Conservation (phyloP, 441 rosid genomes). For the Mallotus japonicus region DNA sequence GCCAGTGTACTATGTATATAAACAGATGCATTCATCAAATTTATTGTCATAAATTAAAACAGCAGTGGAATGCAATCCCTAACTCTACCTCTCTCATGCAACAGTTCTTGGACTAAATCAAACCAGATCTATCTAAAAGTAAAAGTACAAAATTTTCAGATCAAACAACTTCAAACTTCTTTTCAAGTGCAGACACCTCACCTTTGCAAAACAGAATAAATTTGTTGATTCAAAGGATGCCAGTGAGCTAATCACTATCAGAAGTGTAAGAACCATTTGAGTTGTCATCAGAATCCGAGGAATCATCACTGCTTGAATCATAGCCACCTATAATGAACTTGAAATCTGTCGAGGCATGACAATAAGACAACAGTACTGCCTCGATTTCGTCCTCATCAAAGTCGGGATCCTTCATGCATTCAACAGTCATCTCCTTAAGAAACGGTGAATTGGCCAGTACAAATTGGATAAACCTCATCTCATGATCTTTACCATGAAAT, state of each 20-base stretch:
- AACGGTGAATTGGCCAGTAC: slow-evolving; percentile 12
- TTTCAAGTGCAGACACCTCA: not conserved
- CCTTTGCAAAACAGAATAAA: not conserved
- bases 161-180: not conserved
- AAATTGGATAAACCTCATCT: slow-evolving; percentile 20
- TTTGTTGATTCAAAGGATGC: not conserved
- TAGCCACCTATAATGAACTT: not conserved
- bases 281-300: slow-evolving; percentile 19
- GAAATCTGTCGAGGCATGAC: slow-evolving; percentile 2
- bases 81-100: slow-evolving; percentile 1
- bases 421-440: slow-evolving; percentile 15
- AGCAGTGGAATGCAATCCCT: not conserved
- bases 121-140: not conserved
- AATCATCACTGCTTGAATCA: slow-evolving; percentile 8
- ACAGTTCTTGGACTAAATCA: not conserved
- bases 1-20: not conserved
- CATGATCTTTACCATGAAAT: slow-evolving; percentile 15
- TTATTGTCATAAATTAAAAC: not conserved
- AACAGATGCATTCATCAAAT: not conserved
- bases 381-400: not conserved
- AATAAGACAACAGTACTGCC: not conserved
- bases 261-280: slow-evolving; percentile 19
- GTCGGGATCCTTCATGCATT: not conserved
- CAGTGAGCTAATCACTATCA: slow-evolving; percentile 9
- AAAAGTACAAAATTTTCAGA: not conserved